A percentile compares a stretch with the other conserved stretches of the same genome.
phyloP scores from a whole-genome alignment of 352 stramenopile genomes.

The Phytophthora rubi region DNA sequence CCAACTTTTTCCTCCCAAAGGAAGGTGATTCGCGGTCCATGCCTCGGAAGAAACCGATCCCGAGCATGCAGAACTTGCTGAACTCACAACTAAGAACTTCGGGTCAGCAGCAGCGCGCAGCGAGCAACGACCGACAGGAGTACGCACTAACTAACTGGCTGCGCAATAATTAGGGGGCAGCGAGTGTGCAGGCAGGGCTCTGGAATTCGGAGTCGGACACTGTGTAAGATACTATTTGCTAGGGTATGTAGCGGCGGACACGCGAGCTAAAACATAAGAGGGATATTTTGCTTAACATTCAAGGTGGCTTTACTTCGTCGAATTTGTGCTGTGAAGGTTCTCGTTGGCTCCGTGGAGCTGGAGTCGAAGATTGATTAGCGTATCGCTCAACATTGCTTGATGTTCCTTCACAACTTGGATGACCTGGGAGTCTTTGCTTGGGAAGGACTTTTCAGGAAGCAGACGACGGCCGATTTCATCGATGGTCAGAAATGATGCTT shows the following conservation, averaged over 20 bases:
- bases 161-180: conserved; percentile 44
- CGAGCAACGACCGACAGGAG: conserved; percentile 50
- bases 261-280: conserved; percentile 15
- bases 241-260: conserved; percentile 11
- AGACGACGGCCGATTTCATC: conserved; percentile 40
- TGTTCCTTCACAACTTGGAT: conserved; percentile 39
- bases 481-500: conserved; percentile 35
- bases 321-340: not conserved
- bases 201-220: conserved; percentile 12
- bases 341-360: conserved; percentile 11
- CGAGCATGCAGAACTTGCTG: conserved; percentile 61
- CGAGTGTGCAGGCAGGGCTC: not conserved
- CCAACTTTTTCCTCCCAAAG: conserved; percentile 76
- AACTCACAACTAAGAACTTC: conserved; percentile 41
- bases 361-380: conserved; percentile 13
- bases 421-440: conserved; percentile 30
- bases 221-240: conserved; percentile 46
- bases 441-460: conserved; percentile 39
- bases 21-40: conserved; percentile 32
- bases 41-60: conserved; percentile 47
- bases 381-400: conserved; percentile 18
- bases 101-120: conserved; percentile 33
- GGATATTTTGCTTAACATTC: conserved; percentile 20
- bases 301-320: not conserved
- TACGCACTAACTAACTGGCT: conserved; percentile 77